Conservation (phyloP, 2,329 filamentous ascomycete species). For the Talaromyces sp. region DNA sequence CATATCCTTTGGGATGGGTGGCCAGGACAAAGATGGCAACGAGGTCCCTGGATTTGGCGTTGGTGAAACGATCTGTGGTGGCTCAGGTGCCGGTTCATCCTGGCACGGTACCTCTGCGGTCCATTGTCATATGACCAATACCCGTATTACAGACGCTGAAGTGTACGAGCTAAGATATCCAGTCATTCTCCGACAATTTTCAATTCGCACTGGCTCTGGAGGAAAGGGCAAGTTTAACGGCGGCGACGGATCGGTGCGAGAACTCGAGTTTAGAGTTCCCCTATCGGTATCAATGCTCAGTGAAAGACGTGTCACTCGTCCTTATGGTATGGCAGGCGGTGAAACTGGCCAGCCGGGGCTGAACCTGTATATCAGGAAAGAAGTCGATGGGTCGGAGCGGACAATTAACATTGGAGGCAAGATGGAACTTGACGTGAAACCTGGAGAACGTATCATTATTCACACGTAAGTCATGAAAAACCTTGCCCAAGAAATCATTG, state of each 20-base stretch:
- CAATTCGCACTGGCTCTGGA: conserved; percentile 9
- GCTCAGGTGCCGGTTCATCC: conserved; percentile 67
- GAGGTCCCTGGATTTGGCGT: conserved; percentile 70
- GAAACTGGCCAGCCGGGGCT: conserved; percentile 10
- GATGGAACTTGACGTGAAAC: conserved; percentile 16
- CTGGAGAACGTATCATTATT: conserved; percentile 8
- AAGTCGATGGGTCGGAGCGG: conserved; percentile 14
- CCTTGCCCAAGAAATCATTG: neutral
- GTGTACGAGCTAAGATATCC: conserved; percentile 8
- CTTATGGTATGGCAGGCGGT: conserved; percentile 9
- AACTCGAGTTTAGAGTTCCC: conserved; percentile 9
- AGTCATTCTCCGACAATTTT: conserved; percentile 9
- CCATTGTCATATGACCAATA: conserved; percentile 86
- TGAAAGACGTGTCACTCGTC: conserved; percentile 16
- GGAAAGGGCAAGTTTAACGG: conserved; percentile 8
- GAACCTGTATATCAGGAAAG: conserved; percentile 9
- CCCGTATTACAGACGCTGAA: conserved; percentile 70
- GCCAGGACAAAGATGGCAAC: conserved; percentile 55
- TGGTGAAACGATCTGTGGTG: conserved; percentile 83
- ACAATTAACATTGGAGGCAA: conserved; percentile 19
- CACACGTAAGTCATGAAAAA: conserved; percentile 4
- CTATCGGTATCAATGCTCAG: conserved; percentile 18
- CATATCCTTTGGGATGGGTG: conserved; percentile 77
- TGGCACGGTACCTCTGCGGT: conserved; percentile 76
- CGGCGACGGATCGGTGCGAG: conserved; percentile 8